Percentiles rank a stretch among this genome's conserved stretches.
Evolutionary conservation across 202 grass and related monocot genomes (phyloP).

Genomic region (Dendrocalamus latiflorus): DNA sequence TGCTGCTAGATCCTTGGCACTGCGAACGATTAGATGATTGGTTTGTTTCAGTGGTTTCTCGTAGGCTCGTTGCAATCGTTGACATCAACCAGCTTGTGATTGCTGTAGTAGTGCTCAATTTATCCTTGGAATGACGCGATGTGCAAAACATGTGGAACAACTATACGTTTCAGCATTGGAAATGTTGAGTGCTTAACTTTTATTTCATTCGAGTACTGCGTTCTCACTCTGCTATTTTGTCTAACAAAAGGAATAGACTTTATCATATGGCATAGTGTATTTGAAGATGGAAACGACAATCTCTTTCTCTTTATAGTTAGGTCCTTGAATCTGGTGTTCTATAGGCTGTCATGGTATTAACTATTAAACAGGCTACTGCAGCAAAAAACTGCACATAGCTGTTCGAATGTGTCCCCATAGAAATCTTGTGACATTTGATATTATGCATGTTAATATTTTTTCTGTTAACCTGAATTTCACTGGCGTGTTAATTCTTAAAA

Average conservation of each 20-base stretch:
- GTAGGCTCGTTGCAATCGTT: background rate
- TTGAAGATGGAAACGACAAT: background rate
- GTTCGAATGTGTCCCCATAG: background rate
- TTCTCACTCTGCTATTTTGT: background rate
- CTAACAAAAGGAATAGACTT: background rate
- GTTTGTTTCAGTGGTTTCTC: background rate
- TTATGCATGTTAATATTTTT: background rate
- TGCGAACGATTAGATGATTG: background rate
- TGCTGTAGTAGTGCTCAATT: background rate
- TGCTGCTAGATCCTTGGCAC: constrained; percentile 18
- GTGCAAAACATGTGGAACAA: background rate
- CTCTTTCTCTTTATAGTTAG: background rate
- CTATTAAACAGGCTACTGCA: background rate
- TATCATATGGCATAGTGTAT: background rate
- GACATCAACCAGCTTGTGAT: background rate
- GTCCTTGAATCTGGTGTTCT: background rate
- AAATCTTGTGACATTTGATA: background rate
- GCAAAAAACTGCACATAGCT: background rate
- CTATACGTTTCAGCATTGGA: background rate
- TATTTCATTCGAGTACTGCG: background rate
- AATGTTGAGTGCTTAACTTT: background rate
- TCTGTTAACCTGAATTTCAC: background rate
- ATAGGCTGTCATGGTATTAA: background rate
- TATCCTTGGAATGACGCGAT: background rate
- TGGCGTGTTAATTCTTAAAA: constrained; percentile 8